Evolutionary conservation across 331 rosid genomes (phyloP).

Genomic region (Saraca asoca): DNA sequence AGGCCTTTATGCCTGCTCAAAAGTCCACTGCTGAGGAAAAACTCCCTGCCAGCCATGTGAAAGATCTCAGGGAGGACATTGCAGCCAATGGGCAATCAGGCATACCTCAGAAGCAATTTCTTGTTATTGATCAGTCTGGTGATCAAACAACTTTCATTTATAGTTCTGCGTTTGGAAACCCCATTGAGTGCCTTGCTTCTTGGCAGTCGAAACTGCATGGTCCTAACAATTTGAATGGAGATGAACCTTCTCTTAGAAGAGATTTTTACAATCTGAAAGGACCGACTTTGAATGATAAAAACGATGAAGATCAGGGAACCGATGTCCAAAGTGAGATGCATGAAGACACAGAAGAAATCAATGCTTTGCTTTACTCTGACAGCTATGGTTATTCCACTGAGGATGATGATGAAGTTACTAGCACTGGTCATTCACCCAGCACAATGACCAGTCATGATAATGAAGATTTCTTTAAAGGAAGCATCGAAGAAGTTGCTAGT

Average conservation of each 20-base stretch:
- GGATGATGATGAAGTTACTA: conserved; percentile 83
- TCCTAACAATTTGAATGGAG: conserved; percentile 35
- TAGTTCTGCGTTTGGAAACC: conserved; percentile 58
- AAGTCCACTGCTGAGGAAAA: conserved; percentile 36
- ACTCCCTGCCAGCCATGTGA: conserved; percentile 30
- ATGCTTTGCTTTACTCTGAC: conserved; percentile 89
- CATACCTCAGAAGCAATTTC: conserved; percentile 55
- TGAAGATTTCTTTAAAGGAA: conserved; percentile 32
- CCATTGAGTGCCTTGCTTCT: conserved; percentile 56
- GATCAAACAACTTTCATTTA: conserved; percentile 66
- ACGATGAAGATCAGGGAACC: conserved; percentile 43
- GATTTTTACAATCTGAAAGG: conserved; percentile 41
- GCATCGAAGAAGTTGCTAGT: conserved; percentile 65
- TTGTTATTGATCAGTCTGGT: conserved; percentile 69
- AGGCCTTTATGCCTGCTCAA: conserved; percentile 47
- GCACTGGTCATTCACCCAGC: conserved; percentile 95
- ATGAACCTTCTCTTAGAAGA: conserved; percentile 36
- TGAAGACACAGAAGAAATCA: conserved; percentile 90
- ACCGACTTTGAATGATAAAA: conserved; percentile 49
- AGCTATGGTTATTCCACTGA: conserved; percentile 57
- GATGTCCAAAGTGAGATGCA: conserved; percentile 85
- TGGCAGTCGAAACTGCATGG: conserved; percentile 49
- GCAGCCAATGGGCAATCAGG: conserved; percentile 33
- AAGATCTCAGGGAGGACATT: conserved; percentile 34
- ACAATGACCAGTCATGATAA: conserved; percentile 58